Percentiles rank a stretch among this genome's conserved stretches.
Evolutionary conservation across 2,329 filamentous ascomycete species (phyloP).

Genomic region (Alternaria conjuncta): DNA sequence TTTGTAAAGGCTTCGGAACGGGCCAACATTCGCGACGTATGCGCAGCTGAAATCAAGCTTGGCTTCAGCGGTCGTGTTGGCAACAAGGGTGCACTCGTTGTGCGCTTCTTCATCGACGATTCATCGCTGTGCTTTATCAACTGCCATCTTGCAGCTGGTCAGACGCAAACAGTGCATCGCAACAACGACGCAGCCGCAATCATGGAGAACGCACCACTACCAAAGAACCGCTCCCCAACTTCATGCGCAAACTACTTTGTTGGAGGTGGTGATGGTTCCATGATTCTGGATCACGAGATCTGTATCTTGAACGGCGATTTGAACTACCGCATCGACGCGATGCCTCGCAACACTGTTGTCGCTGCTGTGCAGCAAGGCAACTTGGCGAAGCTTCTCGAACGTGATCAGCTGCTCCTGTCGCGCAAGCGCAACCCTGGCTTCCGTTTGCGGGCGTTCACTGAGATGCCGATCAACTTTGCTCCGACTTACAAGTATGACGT

Average conservation of each 20-base stretch:
- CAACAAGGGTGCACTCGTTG: conserved; percentile 91
- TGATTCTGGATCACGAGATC: conserved; percentile 98
- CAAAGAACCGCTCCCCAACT: conserved; percentile 70
- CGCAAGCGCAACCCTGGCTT: conserved; percentile 89
- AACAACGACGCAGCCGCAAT: conserved; percentile 94
- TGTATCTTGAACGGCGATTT: conserved; percentile 95
- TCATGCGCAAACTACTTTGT: conserved; percentile 78
- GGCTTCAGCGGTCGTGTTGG: conserved; percentile 95
- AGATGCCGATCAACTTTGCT: conserved; percentile 87
- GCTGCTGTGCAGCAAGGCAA: conserved; percentile 83
- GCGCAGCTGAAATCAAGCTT: conserved; percentile 85
- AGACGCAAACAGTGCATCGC: conserved; percentile 85
- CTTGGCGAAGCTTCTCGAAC: conserved; percentile 82
- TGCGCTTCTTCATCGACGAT: conserved; percentile 93
- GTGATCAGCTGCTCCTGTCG: conserved; percentile 90
- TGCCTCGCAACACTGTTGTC: conserved; percentile 91
- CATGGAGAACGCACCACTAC: conserved; percentile 79
- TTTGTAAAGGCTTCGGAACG: conserved; percentile 86
- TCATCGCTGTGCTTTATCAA: conserved; percentile 96
- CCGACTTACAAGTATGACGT: conserved; percentile 99
- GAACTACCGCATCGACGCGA: conserved; percentile 98
- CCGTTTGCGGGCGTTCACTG: conserved; percentile 85
- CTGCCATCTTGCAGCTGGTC: conserved; percentile 93
- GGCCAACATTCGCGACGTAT: conserved; percentile 76
- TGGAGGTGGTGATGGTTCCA: conserved; percentile 90